phyloP scores from a whole-genome alignment of 2,329 filamentous ascomycete species.

The Basipetospora chlamydospora region DNA sequence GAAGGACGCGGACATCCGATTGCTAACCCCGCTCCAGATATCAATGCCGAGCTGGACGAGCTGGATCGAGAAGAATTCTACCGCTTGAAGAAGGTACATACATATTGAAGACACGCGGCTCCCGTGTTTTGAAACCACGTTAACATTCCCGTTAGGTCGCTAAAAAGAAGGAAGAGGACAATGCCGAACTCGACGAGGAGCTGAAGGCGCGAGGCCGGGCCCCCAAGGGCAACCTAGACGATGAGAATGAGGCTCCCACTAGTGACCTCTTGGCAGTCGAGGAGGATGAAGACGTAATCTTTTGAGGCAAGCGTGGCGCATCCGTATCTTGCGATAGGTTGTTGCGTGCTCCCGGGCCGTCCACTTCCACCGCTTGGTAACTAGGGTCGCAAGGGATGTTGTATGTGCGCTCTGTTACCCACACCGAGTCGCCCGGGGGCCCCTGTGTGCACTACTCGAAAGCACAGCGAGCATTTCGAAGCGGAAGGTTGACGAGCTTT shows the following conservation, averaged over 20 bases:
- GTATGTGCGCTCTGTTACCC: too few relatives aligned
- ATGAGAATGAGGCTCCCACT: constrained; percentile 22
- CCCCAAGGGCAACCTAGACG: too few relatives aligned
- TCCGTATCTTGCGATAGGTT: background rate
- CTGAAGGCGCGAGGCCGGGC: constrained; percentile 38
- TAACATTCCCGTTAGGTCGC: constrained; percentile 39
- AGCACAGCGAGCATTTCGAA: too few relatives aligned
- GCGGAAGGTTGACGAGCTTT: too few relatives aligned
- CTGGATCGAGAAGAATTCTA: constrained; percentile 97
- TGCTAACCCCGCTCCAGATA: constrained; percentile 40
- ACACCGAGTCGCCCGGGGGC: too few relatives aligned
- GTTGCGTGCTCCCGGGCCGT: too few relatives aligned
- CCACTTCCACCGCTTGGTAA: too few relatives aligned
- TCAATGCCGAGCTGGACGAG: constrained; percentile 96
- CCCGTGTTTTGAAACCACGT: background rate
- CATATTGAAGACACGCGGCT: too few relatives aligned
- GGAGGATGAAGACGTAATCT: constrained; percentile 78
- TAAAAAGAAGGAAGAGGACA: constrained; percentile 69
- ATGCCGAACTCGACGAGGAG: constrained; percentile 56
- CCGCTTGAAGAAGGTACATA: constrained; percentile 65
- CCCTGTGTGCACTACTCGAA: too few relatives aligned
- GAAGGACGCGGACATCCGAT: background rate
- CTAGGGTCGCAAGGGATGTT: too few relatives aligned
- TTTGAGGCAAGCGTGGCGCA: constrained; percentile 28
- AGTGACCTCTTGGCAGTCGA: constrained; percentile 58